These are phyloP conservation scores for Cephaloascus albidus DNA, from an alignment of 805 yeast species.

Conservation along the genomic window DNA sequence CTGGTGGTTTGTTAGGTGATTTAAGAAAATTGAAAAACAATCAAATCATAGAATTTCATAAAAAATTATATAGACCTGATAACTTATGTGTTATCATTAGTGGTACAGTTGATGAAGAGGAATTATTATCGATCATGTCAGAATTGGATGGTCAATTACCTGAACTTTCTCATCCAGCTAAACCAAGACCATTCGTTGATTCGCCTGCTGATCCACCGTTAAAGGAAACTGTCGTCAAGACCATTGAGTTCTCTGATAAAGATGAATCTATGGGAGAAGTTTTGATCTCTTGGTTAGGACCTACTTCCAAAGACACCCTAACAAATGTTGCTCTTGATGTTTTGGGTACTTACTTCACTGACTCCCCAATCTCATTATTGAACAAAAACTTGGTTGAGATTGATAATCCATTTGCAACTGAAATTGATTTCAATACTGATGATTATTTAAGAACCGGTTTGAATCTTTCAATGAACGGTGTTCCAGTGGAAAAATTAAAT, in stretches of 20 bases:
- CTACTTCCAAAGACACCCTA: constrained; percentile 40
- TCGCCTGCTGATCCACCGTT: constrained; percentile 37
- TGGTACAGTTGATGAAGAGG: constrained; percentile 78
- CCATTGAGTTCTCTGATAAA: constrained; percentile 76
- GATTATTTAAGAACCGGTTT: constrained; percentile 60
- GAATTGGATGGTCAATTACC: constrained; percentile 54
- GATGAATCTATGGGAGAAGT: constrained; percentile 82
- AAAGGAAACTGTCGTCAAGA: constrained; percentile 27
- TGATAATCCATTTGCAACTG: constrained; percentile 73
- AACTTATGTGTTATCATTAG: constrained; percentile 75
- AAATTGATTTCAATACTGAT: constrained; percentile 60
- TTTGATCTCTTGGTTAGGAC: constrained; percentile 75
- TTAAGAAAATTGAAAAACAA: constrained; percentile 65
- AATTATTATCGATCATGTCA: constrained; percentile 50
- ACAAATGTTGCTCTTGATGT: constrained; percentile 63
- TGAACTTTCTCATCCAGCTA: constrained; percentile 21
- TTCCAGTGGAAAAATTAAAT: constrained; percentile 57
- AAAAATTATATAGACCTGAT: constrained; percentile 64
- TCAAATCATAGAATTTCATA: constrained; percentile 70
- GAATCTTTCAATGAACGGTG: constrained; percentile 53
- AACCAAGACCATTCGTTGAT: constrained; percentile 74
- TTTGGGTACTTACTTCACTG: constrained; percentile 65
- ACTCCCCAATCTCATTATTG: constrained; percentile 68
- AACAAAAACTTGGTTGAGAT: constrained; percentile 68
- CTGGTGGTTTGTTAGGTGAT: constrained; percentile 83